Evolutionary conservation across 2,329 filamentous ascomycete genomes (phyloP), one percentile per base, ranked within the genome.

Genomic region (Arthrobotrys sinensis): DNA sequence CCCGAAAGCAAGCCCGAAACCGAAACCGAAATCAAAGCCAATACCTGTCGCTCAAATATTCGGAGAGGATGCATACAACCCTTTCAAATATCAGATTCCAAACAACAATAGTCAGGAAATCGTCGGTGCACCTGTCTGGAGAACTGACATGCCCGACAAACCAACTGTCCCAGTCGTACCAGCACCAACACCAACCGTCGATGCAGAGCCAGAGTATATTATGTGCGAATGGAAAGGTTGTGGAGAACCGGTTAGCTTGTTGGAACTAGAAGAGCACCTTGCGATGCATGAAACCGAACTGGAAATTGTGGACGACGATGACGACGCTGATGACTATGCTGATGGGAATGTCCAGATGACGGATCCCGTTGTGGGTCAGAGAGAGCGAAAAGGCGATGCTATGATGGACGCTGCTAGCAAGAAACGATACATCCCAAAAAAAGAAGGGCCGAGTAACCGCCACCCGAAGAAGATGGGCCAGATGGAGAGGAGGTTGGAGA

Each of bases 21-120:
- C 46, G n/a, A 32, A 14, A 16, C 24, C 43, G 43, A 64, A 53
- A 24, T 19, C 46, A 24, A 60, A 68, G 36, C 4, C 32, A 19
- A 57, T 57, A 21, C 21, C 65, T 24, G 12, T 40, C 16, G 14
- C n/a, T 4, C 32, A 14, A 21, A 3, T 8, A 21, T 14, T 45
- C 19, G 73, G 63, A 28, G 67, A 77, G 8, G 66, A 77, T 40
- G 40, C 50, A 1, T 77, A 77, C 57, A 36, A 77, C 43, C 73
- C 73, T 4, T 77, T 77, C 52, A 66, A 67, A 38, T 77, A 77
- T 19, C 73, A 71, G 43, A 16, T 77, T 16, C 73, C 66, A 2
- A 77, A 77, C 48, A 77, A 65, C 45, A 67, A 71, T 48, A 77
- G 66, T 45, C 66, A 67, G 7, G 73, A 77, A 60, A 45, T 77